Percentiles rank a stretch among this genome's conserved stretches.
phyloP scores from a whole-genome alignment of 1,284 basidiomycete species.

The Ceratobasidium sp. region DNA sequence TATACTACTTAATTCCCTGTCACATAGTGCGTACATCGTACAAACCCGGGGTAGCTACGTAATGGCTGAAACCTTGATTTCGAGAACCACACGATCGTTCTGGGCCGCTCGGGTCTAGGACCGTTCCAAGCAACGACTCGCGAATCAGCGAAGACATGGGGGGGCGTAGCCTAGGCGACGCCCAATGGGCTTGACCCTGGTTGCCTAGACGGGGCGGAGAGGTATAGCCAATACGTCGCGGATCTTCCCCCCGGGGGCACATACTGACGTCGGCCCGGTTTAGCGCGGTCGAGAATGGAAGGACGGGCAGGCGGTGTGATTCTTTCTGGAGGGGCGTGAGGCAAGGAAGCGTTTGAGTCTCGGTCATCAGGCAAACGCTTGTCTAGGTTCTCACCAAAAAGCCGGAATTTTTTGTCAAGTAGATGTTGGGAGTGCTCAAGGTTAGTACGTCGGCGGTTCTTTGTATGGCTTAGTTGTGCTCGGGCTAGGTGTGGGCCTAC shows the following conservation, averaged over 20 bases:
- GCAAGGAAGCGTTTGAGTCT: neutral
- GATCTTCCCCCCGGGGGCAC: neutral
- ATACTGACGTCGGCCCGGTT: neutral
- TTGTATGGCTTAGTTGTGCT: slow-evolving; percentile 4
- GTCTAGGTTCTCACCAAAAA: neutral
- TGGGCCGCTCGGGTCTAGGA: neutral
- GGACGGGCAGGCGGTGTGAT: neutral
- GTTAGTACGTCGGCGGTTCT: neutral
- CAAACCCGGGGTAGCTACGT: neutral
- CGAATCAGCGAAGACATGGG: neutral
- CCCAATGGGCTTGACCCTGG: neutral
- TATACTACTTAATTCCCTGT: neutral
- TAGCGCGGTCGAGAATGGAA: slow-evolving; percentile 15
- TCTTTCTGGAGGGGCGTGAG: neutral
- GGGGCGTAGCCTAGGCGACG: neutral
- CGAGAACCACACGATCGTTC: neutral
- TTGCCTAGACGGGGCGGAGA: neutral
- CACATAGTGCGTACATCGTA: neutral
- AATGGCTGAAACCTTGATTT: neutral
- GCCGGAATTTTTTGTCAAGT: neutral
- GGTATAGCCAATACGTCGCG: neutral
- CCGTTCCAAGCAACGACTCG: neutral
- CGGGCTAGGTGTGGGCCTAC: neutral
- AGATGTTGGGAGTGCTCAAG: neutral
- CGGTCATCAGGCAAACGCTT: neutral